phyloP scores from a whole-genome alignment of 805 yeast species.

The Yarrowia alimentaria region DNA sequence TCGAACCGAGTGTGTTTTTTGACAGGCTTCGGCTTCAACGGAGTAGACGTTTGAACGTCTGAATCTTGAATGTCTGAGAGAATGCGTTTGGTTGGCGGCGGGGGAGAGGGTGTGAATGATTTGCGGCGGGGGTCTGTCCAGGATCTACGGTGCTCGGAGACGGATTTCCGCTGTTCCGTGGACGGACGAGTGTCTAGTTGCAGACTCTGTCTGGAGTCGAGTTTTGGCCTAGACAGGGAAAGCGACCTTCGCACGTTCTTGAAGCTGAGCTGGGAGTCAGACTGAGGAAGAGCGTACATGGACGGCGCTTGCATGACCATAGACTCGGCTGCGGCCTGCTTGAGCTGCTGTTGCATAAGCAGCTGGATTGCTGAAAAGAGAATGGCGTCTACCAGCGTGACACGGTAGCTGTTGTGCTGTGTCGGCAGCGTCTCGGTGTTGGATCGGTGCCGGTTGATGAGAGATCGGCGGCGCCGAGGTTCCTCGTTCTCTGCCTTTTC shows the following conservation, averaged over 20 bases:
- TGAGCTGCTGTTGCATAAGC: conserved; percentile 24
- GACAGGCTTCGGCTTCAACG: background rate
- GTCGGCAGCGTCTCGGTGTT: too few species aligned
- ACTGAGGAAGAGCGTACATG: conserved; percentile 20
- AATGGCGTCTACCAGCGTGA: conserved; percentile 25
- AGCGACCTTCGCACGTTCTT: conserved; percentile 8
- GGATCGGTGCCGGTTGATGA: too few species aligned
- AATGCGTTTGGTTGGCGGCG: background rate
- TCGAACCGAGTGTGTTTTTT: conserved; percentile 21
- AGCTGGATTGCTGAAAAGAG: conserved; percentile 23
- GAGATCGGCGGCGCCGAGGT: conserved; percentile 5
- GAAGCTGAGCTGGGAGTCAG: conserved; percentile 13
- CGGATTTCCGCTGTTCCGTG: background rate
- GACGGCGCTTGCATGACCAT: conserved; percentile 32
- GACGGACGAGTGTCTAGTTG: background rate
- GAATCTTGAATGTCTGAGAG: too few species aligned
- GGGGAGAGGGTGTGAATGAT: conserved; percentile 4
- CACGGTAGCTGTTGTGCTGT: conserved; percentile 13
- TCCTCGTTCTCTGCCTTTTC: background rate
- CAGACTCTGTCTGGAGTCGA: background rate
- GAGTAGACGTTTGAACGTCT: background rate
- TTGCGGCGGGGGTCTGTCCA: conserved; percentile 1
- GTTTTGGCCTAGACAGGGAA: background rate
- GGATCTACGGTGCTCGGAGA: conserved; percentile 7
- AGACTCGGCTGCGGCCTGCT: conserved; percentile 30